These are phyloP conservation scores for Beauveria sp. DNA, from an alignment of 2,329 filamentous ascomycete genomes.

Conservation along the genomic window DNA sequence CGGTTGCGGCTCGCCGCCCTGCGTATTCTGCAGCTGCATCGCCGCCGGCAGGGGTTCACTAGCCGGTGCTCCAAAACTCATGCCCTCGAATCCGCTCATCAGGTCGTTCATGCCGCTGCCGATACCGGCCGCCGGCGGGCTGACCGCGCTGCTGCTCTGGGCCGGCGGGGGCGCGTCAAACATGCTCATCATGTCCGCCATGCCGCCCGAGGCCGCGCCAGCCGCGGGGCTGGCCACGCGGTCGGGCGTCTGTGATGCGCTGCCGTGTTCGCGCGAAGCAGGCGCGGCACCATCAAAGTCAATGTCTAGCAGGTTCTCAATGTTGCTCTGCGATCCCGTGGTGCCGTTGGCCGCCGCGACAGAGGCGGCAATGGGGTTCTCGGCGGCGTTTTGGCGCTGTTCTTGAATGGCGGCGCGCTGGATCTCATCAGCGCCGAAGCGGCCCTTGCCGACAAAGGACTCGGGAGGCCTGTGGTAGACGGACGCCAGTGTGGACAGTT, in stretches of 20 bases:
- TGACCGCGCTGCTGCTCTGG: slow-evolving; percentile 34
- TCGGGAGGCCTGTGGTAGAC: slow-evolving; percentile 98
- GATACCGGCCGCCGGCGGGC: slow-evolving; percentile 22
- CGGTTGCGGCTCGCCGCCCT: slow-evolving; percentile 17
- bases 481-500: slow-evolving; percentile 89
- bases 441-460: slow-evolving; percentile 94
- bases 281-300: slow-evolving; percentile 91
- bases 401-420: slow-evolving; percentile 95
- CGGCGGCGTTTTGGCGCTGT: slow-evolving; percentile 81
- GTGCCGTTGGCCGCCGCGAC: slow-evolving; percentile 61
- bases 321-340: slow-evolving; percentile 60
- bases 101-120: slow-evolving; percentile 72
- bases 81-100: slow-evolving; percentile 77
- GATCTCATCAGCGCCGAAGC: slow-evolving; percentile 88
- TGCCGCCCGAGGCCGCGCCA: slow-evolving; percentile 35
- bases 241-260: slow-evolving; percentile 55
- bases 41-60: slow-evolving; percentile 58
- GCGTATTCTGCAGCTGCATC: slow-evolving; percentile 43
- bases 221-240: slow-evolving; percentile 56
- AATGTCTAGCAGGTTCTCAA: slow-evolving; percentile 92
- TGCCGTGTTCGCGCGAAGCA: slow-evolving; percentile 64
- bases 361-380: slow-evolving; percentile 88
- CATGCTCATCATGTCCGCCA: slow-evolving; percentile 61
- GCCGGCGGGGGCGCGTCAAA: slow-evolving; percentile 58
- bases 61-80: slow-evolving; percentile 60